Conservation (phyloP, 2,329 filamentous ascomycete species). For the Beauveria scarabaeidicola region DNA sequence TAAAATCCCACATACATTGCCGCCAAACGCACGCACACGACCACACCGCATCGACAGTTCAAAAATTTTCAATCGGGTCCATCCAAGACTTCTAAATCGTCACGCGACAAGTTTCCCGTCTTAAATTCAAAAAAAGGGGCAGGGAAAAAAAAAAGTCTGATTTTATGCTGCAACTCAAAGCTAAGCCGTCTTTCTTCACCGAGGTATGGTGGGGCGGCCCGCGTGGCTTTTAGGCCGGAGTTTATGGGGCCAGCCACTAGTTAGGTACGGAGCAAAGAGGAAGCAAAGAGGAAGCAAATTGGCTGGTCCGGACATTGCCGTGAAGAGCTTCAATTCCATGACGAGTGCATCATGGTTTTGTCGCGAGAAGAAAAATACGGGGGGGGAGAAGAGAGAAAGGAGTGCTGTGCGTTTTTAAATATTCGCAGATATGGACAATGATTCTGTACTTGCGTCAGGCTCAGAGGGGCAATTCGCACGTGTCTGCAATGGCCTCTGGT, state of each 20-base stretch:
- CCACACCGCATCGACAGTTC: not conserved
- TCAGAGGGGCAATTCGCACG: no score
- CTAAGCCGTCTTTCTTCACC: slow-evolving; percentile 7
- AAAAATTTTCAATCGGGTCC: not conserved
- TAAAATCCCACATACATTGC: not conserved
- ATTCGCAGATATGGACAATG: no score
- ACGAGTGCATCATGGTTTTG: not conserved
- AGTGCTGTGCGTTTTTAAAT: no score
- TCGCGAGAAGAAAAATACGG: no score
- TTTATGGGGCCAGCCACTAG: not conserved
- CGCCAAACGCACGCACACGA: not conserved
- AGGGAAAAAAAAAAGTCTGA: not conserved
- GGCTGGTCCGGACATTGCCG: not conserved
- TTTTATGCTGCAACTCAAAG: not conserved
- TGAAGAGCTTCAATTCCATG: no score
- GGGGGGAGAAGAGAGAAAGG: no score
- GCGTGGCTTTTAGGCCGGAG: not conserved
- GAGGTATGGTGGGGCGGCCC: not conserved
- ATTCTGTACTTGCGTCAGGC: no score
- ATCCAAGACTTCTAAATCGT: not conserved
- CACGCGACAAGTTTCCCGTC: slow-evolving; percentile 8
- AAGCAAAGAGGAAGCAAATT: not conserved
- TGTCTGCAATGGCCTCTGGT: no score
- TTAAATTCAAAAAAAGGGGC: not conserved
- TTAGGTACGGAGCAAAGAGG: no score